Percentiles rank a stretch among this genome's conserved stretches.
phyloP scores from a whole-genome alignment of 805 yeast species.

The Helenozyma rhizophorensis region DNA sequence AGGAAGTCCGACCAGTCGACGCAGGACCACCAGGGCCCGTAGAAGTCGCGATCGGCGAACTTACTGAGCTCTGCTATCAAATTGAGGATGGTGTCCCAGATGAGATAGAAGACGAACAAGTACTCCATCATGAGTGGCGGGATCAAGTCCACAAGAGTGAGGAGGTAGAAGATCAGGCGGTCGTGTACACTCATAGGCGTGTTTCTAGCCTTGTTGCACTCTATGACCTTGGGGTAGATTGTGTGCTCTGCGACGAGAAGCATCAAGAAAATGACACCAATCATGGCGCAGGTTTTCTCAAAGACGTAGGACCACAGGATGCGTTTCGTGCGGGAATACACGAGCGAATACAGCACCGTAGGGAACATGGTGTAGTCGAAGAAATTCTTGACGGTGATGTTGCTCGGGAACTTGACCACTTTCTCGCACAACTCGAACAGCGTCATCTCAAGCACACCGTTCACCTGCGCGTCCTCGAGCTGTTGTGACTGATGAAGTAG shows the following conservation, averaged over 20 bases:
- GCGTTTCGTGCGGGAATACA: constrained; percentile 68
- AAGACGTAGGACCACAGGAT: constrained; percentile 68
- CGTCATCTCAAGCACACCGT: constrained; percentile 8
- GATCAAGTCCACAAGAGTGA: constrained; percentile 61
- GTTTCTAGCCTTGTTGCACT: constrained; percentile 50
- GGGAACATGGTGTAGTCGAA: constrained; percentile 86
- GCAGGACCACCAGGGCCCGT: constrained; percentile 98
- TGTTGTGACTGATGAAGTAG: constrained; percentile 49
- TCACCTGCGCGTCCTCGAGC: constrained; percentile 14
- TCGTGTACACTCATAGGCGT: constrained; percentile 1
- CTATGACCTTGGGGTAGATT: constrained; percentile 68
- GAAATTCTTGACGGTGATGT: constrained; percentile 61
- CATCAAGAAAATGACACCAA: constrained; percentile 85
- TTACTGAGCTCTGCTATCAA: constrained; percentile 82
- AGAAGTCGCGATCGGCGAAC: constrained; percentile 89
- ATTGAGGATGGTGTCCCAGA: constrained; percentile 93
- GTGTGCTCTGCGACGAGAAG: constrained; percentile 69
- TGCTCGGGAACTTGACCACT: constrained; percentile 57
- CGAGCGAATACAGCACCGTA: constrained; percentile 76
- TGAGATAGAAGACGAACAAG: constrained; percentile 74
- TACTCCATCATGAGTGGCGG: constrained; percentile 79
- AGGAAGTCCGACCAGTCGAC: constrained; percentile 91
- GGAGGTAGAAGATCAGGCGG: constrained; percentile 3
- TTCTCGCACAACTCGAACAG: constrained; percentile 9
- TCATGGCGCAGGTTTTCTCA: constrained; percentile 70